phyloP scores from a whole-genome alignment of 176 grass and related monocot species.

The Juncus effusus region DNA sequence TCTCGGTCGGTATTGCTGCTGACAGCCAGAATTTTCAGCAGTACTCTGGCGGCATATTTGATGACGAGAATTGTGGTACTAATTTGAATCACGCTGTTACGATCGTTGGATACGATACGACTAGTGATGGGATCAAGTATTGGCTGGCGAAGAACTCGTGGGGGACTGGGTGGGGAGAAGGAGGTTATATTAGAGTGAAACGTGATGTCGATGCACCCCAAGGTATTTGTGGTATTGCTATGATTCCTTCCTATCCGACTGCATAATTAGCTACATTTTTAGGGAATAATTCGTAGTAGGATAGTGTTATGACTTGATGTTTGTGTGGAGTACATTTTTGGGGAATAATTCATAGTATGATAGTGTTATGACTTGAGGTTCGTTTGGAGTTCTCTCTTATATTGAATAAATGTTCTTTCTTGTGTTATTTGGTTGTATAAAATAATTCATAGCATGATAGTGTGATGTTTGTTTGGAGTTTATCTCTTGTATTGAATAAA shows the following conservation, averaged over 20 bases:
- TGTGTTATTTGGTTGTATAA: too few species aligned
- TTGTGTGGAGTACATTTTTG: too few species aligned
- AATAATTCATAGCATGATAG: too few species aligned
- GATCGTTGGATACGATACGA: conserved; percentile 5
- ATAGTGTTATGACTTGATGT: too few species aligned
- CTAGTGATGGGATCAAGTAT: conserved; percentile 1
- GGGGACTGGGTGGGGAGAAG: conserved; percentile 3
- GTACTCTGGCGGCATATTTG: conserved; percentile 9
- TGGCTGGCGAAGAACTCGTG: conserved; percentile 25
- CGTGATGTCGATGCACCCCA: background rate
- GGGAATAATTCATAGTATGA: too few species aligned
- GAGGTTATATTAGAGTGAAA: conserved; percentile 12
- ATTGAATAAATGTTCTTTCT: too few species aligned
- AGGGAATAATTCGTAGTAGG: too few species aligned
- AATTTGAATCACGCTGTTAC: conserved; percentile 14
- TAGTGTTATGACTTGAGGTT: too few species aligned
- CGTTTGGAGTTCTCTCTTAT: too few species aligned
- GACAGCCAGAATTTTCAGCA: background rate
- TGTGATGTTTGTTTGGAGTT: too few species aligned
- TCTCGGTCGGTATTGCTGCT: conserved; percentile 16
- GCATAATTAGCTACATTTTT: too few species aligned
- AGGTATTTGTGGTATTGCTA: conserved; percentile 22
- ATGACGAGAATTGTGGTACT: conserved; percentile 16
- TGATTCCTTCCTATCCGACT: conserved; percentile 12
- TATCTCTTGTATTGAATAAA: too few species aligned